Percentiles rank a stretch among this genome's conserved stretches.
Evolutionary conservation across 306 rosid genomes (phyloP).

Genomic region (Acmispon strigosus): DNA sequence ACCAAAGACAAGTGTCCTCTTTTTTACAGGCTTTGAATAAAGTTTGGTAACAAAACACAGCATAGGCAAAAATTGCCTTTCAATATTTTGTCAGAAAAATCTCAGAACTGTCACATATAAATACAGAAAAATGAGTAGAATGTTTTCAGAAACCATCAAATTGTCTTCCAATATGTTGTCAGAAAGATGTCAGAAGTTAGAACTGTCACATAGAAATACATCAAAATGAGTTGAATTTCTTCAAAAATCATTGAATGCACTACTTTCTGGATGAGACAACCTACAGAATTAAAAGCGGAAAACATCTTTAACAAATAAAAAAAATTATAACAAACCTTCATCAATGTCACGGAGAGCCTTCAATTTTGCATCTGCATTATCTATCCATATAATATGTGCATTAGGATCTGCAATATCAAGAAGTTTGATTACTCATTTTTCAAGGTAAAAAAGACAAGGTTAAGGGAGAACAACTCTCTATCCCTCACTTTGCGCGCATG

Average conservation of each 20-base stretch:
- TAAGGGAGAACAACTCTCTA: neutral
- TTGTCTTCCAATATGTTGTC: neutral
- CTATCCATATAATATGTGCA: slow-evolving; percentile 82
- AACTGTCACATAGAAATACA: neutral
- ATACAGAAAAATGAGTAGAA: no score
- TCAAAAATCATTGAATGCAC: slow-evolving; percentile 3
- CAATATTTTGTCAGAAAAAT: no score
- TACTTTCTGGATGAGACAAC: neutral
- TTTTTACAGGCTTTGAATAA: no score
- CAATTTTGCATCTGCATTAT: slow-evolving; percentile 63
- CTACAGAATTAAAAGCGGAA: slow-evolving; percentile 2
- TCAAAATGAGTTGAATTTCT: neutral
- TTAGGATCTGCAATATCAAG: slow-evolving; percentile 74
- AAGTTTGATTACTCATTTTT: slow-evolving; percentile 1
- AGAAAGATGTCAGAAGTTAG: neutral
- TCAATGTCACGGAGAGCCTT: slow-evolving; percentile 72
- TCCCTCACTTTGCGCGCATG: neutral
- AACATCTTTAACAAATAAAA: neutral
- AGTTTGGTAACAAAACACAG: no score
- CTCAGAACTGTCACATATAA: no score
- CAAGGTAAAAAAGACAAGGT: neutral
- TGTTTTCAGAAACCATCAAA: no score
- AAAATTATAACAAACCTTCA: slow-evolving; percentile 41
- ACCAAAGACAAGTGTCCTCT: no score
- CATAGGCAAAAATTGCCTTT: no score